Evolutionary conservation across 805 yeast species (phyloP), one percentile per base, ranked within the genome.

Genomic region (Millerago galiae): DNA sequence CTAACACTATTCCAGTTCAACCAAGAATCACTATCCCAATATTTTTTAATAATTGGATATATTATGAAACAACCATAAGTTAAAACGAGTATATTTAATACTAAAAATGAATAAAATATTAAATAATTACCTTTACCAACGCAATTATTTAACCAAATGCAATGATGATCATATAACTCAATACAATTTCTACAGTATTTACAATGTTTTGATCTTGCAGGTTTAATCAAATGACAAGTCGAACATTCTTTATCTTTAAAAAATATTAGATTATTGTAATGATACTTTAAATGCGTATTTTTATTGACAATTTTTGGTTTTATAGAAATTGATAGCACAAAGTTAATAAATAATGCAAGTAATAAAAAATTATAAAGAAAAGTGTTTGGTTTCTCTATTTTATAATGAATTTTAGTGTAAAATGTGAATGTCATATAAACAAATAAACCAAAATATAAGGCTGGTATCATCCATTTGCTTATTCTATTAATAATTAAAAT

Each of bases 201-300:
- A 54, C 95, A 87, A 62, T 87, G 95, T 46, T 81, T 79, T 0
- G 93, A 70, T 32, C 95, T 63, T 0, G 89, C 83, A 0, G 84
- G 81, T 50, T 89, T 69, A 70, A 78, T 70, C 15, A 75, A 61
- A 15, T 71, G 63, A 55, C 95, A 87, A 1, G 83, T 72, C 1
- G 69, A 35, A 50, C 90, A 83, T 7, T 37, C 38, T 11, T 42
- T 40, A 10, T 39, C 38, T 8, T 27, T 28, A 39, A 53, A 55
- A 40, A 53, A 55, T 11, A 54, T 51, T 10, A 56, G 24, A 3
- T 44, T 36, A 35, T 56, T 53, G 12, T 11, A 15, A 15, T 15
- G 10, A 16, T 8, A 31, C 12, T 15, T 31, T 11, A 31, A 21
- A 21, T 21, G 24, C 7, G 34, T 31, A 21, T 31, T 25, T 8